A percentile compares a stretch with the other conserved stretches of the same genome.
Evolutionary conservation across 768 basidiomycete genomes (phyloP).

Genomic region (Obba rivulosa): DNA sequence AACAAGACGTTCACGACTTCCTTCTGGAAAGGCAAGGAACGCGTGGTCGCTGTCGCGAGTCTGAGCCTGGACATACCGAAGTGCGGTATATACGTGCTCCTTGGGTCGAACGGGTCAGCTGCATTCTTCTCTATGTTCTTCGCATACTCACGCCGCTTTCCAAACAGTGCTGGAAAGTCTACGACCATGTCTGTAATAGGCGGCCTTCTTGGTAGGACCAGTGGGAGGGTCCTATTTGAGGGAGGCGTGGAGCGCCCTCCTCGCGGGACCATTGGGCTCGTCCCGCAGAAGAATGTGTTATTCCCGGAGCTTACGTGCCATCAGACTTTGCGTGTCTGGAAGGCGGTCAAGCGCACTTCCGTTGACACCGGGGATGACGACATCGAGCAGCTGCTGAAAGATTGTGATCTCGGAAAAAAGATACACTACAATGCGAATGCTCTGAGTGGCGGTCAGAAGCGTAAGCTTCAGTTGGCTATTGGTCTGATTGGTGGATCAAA

Average conservation of each 20-base stretch:
- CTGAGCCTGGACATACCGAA: slow-evolving; percentile 67
- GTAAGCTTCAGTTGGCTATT: slow-evolving; percentile 80
- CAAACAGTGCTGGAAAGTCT: slow-evolving; percentile 74
- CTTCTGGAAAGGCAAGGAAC: slow-evolving; percentile 38
- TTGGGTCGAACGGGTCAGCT: slow-evolving; percentile 64
- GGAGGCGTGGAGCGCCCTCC: slow-evolving; percentile 49
- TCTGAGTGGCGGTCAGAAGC: slow-evolving; percentile 75
- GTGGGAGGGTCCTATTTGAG: slow-evolving; percentile 52
- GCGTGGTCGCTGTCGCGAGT: slow-evolving; percentile 59
- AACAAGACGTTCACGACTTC: slow-evolving; percentile 54
- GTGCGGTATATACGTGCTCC: slow-evolving; percentile 68
- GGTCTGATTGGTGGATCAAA: slow-evolving; percentile 73
- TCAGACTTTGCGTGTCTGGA: slow-evolving; percentile 71
- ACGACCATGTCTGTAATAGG: slow-evolving; percentile 65
- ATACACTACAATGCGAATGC: slow-evolving; percentile 60
- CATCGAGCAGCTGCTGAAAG: slow-evolving; percentile 54
- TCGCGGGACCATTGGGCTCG: slow-evolving; percentile 67
- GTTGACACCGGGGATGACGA: slow-evolving; percentile 42
- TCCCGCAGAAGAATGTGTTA: slow-evolving; percentile 80
- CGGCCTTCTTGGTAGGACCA: slow-evolving; percentile 52
- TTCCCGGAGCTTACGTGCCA: slow-evolving; percentile 72
- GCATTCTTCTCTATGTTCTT: neutral
- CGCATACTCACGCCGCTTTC: neutral
- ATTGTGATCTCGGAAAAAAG: slow-evolving; percentile 72
- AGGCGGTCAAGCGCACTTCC: slow-evolving; percentile 54